These are phyloP conservation scores for Rhexocercosporidium sp. DNA, from an alignment of 2,329 filamentous ascomycete species.

Conservation along the genomic window DNA sequence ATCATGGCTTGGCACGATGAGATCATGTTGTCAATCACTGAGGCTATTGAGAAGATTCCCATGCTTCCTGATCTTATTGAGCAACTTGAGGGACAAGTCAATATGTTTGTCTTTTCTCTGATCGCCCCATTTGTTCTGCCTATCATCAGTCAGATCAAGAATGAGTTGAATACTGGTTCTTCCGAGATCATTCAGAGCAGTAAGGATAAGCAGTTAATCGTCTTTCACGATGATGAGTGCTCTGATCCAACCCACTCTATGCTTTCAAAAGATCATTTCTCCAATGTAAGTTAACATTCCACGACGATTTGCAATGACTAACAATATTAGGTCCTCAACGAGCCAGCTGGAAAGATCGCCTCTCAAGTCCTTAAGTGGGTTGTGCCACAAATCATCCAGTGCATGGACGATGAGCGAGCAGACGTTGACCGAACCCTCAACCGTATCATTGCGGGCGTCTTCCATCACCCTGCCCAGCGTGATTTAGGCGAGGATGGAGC, in stretches of 20 bases:
- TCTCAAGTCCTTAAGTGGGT: slow-evolving; percentile 82
- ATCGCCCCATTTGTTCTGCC: slow-evolving; percentile 88
- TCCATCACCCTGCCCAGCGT: slow-evolving; percentile 87
- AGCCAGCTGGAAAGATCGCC: slow-evolving; percentile 83
- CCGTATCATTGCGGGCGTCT: slow-evolving; percentile 79
- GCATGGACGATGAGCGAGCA: slow-evolving; percentile 78
- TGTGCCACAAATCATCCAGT: slow-evolving; percentile 86
- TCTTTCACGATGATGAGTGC: slow-evolving; percentile 79
- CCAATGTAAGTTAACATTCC: slow-evolving; percentile 39
- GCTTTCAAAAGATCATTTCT: slow-evolving; percentile 94
- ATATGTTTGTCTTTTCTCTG: slow-evolving; percentile 88
- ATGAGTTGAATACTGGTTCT: slow-evolving; percentile 83
- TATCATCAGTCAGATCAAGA: slow-evolving; percentile 84
- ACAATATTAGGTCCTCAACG: slow-evolving; percentile 69
- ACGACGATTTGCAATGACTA: slow-evolving; percentile 32
- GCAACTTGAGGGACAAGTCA: slow-evolving; percentile 85
- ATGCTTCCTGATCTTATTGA: slow-evolving; percentile 84
- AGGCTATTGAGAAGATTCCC: slow-evolving; percentile 84
- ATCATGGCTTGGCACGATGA: slow-evolving; percentile 92
- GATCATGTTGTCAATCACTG: slow-evolving; percentile 77
- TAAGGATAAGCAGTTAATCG: slow-evolving; percentile 81
- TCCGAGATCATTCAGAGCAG: slow-evolving; percentile 87
- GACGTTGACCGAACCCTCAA: slow-evolving; percentile 74
- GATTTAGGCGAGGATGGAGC: slow-evolving; percentile 72
- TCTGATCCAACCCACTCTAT: slow-evolving; percentile 92